These are phyloP conservation scores for Benincasa hispida DNA, from an alignment of 306 rosid species.

Conservation along the genomic window DNA sequence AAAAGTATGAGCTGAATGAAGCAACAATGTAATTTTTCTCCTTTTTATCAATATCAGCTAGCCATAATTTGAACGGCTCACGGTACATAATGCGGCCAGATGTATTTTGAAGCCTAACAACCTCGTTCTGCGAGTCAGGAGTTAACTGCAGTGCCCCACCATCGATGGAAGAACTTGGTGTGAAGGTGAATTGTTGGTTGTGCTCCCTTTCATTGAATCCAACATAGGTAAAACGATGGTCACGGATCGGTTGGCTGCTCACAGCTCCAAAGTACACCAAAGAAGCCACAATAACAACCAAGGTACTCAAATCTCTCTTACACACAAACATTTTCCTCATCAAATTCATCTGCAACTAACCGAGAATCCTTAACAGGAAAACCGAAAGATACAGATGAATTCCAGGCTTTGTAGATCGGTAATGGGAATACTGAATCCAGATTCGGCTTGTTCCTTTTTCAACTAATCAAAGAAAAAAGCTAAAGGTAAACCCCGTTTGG, in stretches of 20 bases:
- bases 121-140: constrained; percentile 7
- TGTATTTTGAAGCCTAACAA: background rate
- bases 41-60: background rate
- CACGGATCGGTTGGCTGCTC: background rate
- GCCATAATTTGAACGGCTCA: constrained; percentile 26
- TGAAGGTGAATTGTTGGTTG: background rate
- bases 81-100: constrained; percentile 29
- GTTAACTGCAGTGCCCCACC: constrained; percentile 23
- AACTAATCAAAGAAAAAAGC: background rate
- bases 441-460: background rate
- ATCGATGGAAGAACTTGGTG: constrained; percentile 11
- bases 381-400: background rate
- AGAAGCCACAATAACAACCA: background rate
- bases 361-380: background rate
- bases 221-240: background rate
- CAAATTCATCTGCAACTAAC: background rate
- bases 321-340: background rate
- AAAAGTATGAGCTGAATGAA: constrained; percentile 33
- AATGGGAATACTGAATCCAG: background rate
- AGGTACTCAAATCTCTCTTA: background rate
- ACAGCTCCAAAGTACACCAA: background rate
- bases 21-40: constrained; percentile 18
- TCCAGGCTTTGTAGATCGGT: background rate
- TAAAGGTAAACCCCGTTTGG: background rate
- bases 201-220: background rate